phyloP scores from a whole-genome alignment of 306 rosid species.

The Corylus americana region DNA sequence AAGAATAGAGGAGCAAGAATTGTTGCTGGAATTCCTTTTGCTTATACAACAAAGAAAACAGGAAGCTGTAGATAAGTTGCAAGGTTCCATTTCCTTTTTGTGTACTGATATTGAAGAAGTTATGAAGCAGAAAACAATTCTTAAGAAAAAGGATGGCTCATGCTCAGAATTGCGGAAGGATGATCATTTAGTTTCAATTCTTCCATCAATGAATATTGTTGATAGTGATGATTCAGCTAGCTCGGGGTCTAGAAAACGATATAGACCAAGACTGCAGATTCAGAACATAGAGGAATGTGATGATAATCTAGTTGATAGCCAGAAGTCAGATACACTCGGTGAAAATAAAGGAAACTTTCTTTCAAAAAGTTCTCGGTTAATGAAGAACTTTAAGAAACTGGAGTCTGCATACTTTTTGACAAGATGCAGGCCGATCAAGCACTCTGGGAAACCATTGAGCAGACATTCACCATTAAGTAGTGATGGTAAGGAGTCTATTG shows the following conservation, averaged over 20 bases:
- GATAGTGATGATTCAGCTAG: slow-evolving; percentile 59
- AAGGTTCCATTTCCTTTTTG: slow-evolving; percentile 76
- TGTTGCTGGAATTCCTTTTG: slow-evolving; percentile 81
- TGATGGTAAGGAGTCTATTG: slow-evolving; percentile 73
- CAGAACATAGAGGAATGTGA: slow-evolving; percentile 55
- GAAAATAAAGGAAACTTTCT: slow-evolving; percentile 49
- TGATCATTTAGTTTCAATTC: slow-evolving; percentile 54
- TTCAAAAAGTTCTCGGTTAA: slow-evolving; percentile 67
- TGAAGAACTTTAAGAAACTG: slow-evolving; percentile 89
- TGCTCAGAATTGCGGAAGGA: slow-evolving; percentile 46
- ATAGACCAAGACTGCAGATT: slow-evolving; percentile 46
- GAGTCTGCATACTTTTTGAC: slow-evolving; percentile 84
- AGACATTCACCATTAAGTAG: slow-evolving; percentile 60
- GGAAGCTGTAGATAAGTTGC: slow-evolving; percentile 79
- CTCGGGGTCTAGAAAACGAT: slow-evolving; percentile 75
- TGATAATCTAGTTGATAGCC: slow-evolving; percentile 54
- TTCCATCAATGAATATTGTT: slow-evolving; percentile 52
- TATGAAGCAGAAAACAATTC: slow-evolving; percentile 57
- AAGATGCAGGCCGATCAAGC: slow-evolving; percentile 63
- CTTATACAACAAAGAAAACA: slow-evolving; percentile 76
- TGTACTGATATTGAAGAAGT: slow-evolving; percentile 87
- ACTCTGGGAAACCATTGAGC: slow-evolving; percentile 41
- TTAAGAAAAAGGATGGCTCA: slow-evolving; percentile 52
- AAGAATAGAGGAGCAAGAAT: slow-evolving; percentile 79
- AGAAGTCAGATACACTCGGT: slow-evolving; percentile 24